Evolutionary conservation across 1,139 yeast genomes (phyloP).

Genomic region (Hyphopichia pseudoburtonii): DNA sequence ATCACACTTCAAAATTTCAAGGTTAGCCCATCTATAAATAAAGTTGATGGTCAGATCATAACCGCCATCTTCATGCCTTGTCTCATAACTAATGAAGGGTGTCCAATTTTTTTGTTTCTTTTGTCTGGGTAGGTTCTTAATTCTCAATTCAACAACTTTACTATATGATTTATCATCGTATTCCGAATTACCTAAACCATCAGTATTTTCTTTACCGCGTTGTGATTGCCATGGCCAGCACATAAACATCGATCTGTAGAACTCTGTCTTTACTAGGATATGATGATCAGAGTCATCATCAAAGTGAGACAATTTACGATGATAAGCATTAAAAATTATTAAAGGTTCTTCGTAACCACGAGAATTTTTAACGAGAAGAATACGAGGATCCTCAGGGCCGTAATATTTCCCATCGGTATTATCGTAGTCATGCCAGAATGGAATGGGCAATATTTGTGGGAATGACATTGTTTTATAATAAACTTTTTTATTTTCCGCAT

Average conservation of each 20-base stretch:
- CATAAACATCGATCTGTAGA: slow-evolving; percentile 15
- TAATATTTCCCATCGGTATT: slow-evolving; percentile 23
- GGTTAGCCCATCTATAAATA: slow-evolving; percentile 38
- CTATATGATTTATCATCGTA: slow-evolving; percentile 21
- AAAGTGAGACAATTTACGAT: slow-evolving; percentile 22
- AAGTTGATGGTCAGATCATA: slow-evolving; percentile 31
- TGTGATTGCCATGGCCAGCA: slow-evolving; percentile 28
- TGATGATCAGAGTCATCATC: slow-evolving; percentile 27
- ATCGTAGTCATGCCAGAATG: slow-evolving; percentile 29
- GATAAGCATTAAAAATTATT: slow-evolving; percentile 33
- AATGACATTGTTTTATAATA: slow-evolving; percentile 18
- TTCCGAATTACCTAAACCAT: slow-evolving; percentile 18
- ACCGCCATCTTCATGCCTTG: slow-evolving; percentile 18
- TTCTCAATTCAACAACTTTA: slow-evolving; percentile 23
- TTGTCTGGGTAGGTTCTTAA: slow-evolving; percentile 21
- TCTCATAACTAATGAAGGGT: slow-evolving; percentile 31
- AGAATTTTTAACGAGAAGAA: slow-evolving; percentile 30
- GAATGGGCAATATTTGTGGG: slow-evolving; percentile 34
- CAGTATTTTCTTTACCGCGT: slow-evolving; percentile 26
- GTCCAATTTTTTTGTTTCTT: slow-evolving; percentile 46
- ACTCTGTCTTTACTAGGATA: slow-evolving; percentile 10
- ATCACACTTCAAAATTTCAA: slow-evolving; percentile 37
- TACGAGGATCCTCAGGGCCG: slow-evolving; percentile 48
- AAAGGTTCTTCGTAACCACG: slow-evolving; percentile 39
- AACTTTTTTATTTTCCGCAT: slow-evolving; percentile 1